Conservation (phyloP, 2,329 filamentous ascomycete genomes). For the Arachnomyces sp. region DNA sequence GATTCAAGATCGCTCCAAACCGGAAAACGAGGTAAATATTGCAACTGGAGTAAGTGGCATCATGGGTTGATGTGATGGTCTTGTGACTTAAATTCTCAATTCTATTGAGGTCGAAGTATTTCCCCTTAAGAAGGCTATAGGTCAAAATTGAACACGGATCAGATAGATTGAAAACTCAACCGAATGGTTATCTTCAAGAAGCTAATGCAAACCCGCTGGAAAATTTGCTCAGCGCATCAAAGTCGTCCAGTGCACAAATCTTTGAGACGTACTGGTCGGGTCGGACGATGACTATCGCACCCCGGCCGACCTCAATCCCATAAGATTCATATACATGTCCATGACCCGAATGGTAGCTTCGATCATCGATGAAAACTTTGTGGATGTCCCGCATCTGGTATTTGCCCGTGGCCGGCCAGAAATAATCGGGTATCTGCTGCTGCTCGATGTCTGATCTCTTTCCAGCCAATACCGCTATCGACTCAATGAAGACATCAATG, state of each 20-base stretch:
- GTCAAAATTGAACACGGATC: no score
- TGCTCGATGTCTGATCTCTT: conserved; percentile 44
- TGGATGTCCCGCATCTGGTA: conserved; percentile 51
- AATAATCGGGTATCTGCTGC: conserved; percentile 48
- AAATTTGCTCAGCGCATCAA: neutral
- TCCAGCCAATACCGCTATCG: conserved; percentile 47
- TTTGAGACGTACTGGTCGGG: conserved; percentile 47
- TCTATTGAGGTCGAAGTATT: no score
- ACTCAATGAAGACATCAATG: conserved; percentile 51
- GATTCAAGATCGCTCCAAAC: no score
- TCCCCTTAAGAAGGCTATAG: no score
- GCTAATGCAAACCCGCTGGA: conserved; percentile 3
- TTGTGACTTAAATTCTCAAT: no score
- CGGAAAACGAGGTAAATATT: no score
- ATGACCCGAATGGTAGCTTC: conserved; percentile 48
- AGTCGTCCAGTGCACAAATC: neutral
- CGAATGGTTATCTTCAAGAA: no score
- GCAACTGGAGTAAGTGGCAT: no score
- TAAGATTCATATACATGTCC: conserved; percentile 52
- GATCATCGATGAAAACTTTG: conserved; percentile 52
- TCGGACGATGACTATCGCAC: conserved; percentile 48
- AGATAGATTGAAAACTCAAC: no score
- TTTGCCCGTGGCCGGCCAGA: conserved; percentile 50
- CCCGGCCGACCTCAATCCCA: conserved; percentile 41
- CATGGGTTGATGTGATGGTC: no score